phyloP scores from a whole-genome alignment of 148 eudicot species.

The Rhododendron kiyosumense region DNA sequence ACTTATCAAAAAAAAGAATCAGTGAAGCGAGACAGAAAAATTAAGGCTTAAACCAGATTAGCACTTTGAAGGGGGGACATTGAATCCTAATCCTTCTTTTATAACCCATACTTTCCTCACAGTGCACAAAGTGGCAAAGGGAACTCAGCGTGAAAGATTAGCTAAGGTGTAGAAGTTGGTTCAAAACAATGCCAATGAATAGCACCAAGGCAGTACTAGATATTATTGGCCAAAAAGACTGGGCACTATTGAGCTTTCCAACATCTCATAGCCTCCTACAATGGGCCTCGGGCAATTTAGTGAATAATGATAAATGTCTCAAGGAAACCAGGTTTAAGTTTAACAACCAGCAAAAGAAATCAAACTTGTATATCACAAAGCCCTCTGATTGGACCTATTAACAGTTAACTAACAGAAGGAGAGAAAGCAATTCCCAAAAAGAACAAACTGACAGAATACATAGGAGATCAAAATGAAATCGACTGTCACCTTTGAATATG shows the following conservation, averaged over 20 bases:
- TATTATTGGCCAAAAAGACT: neutral
- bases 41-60: neutral
- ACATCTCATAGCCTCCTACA: neutral
- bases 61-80: neutral
- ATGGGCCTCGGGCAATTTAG: neutral
- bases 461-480: neutral
- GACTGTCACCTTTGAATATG: constrained; percentile 57
- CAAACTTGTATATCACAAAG: neutral
- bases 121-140: neutral
- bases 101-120: neutral
- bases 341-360: neutral
- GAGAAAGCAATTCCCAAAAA: neutral
- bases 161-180: neutral
- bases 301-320: neutral
- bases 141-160: neutral
- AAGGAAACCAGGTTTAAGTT: neutral
- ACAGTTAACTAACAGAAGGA: neutral
- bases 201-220: neutral
- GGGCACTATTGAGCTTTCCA: neutral
- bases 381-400: neutral
- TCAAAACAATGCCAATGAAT: neutral
- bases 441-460: neutral
- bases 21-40: neutral
- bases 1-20: neutral
- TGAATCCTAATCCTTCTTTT: neutral